These are phyloP conservation scores for Moniliella sp. DNA, from an alignment of 1,284 basidiomycete genomes.

Conservation along the genomic window DNA sequence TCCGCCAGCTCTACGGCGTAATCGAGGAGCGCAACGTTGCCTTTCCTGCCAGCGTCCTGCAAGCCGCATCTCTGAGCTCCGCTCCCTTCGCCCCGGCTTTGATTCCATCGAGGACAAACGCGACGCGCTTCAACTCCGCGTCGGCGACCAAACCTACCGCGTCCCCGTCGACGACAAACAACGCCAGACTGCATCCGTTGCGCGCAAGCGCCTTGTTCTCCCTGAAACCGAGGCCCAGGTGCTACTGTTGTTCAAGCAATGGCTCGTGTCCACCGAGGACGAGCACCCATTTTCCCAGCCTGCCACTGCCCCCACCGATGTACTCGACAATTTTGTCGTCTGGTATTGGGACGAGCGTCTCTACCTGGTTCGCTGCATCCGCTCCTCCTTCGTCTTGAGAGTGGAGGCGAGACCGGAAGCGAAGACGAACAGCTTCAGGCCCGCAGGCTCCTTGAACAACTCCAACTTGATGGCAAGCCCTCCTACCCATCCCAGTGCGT, in stretches of 20 bases:
- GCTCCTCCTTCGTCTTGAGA: slow-evolving; percentile 41
- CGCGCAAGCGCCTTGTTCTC: neutral
- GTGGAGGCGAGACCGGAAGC: slow-evolving; percentile 42
- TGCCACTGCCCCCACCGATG: neutral
- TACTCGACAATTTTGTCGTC: slow-evolving; percentile 47
- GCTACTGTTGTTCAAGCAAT: neutral
- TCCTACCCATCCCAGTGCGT: too few relatives aligned
- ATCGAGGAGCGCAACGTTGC: too few relatives aligned
- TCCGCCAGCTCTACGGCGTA: too few relatives aligned
- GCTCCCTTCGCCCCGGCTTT: too few relatives aligned
- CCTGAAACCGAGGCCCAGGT: neutral
- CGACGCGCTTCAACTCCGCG: too few relatives aligned
- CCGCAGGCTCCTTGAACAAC: too few relatives aligned
- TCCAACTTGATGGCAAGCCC: too few relatives aligned
- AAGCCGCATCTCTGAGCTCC: too few relatives aligned
- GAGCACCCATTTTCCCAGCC: neutral
- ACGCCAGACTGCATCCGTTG: neutral
- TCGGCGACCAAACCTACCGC: too few relatives aligned
- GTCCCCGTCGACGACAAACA: neutral
- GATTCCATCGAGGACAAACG: too few relatives aligned
- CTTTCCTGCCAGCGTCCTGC: too few relatives aligned
- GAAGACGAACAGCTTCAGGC: too few relatives aligned
- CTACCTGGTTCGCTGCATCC: slow-evolving; percentile 40
- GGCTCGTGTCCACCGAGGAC: neutral
- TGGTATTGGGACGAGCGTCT: slow-evolving; percentile 62